Evolutionary conservation across 495 filamentous ascomycete genomes (phyloP).

Genomic region (Evansstolkia leycettana): DNA sequence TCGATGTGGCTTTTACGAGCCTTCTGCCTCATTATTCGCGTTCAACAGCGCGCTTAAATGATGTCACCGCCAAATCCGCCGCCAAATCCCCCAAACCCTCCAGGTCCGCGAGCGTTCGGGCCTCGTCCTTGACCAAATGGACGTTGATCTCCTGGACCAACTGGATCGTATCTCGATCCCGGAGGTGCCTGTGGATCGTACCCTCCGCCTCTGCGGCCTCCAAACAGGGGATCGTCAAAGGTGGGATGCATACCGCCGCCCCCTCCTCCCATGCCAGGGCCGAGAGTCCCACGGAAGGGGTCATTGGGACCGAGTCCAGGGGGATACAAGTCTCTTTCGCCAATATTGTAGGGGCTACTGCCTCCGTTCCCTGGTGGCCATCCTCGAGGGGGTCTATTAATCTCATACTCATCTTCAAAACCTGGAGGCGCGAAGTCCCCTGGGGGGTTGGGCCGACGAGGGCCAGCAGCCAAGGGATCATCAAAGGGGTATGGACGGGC

Average conservation of each 20-base stretch:
- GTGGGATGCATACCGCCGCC: conserved; percentile 89
- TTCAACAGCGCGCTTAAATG: conserved; percentile 33
- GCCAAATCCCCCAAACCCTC: conserved; percentile 42
- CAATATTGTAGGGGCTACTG: conserved; percentile 51
- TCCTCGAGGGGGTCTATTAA: conserved; percentile 54
- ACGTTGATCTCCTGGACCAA: conserved; percentile 57
- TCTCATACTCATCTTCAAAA: conserved; percentile 89
- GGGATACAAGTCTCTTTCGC: conserved; percentile 79
- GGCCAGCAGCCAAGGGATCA: conserved; percentile 51
- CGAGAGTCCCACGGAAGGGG: conserved; percentile 56
- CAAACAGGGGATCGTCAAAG: conserved; percentile 86
- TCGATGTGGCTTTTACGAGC: too few relatives aligned
- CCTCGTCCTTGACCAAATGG: conserved; percentile 36
- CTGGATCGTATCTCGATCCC: conserved; percentile 66
- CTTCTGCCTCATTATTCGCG: too few relatives aligned
- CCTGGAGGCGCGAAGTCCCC: conserved; percentile 78
- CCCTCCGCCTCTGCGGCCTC: conserved; percentile 31
- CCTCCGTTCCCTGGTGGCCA: conserved; percentile 33
- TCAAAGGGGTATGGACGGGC: conserved; percentile 55
- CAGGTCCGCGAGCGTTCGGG: conserved; percentile 27
- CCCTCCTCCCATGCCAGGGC: conserved; percentile 39
- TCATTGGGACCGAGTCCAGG: conserved; percentile 76
- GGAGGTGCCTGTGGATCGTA: conserved; percentile 36
- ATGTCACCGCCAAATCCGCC: conserved; percentile 54
- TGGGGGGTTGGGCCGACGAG: conserved; percentile 52